Percentiles rank a stretch among this genome's conserved stretches.
These are phyloP conservation scores for Albugo laibachii DNA, from an alignment of 352 stramenopile species.

Conservation along the genomic window DNA sequence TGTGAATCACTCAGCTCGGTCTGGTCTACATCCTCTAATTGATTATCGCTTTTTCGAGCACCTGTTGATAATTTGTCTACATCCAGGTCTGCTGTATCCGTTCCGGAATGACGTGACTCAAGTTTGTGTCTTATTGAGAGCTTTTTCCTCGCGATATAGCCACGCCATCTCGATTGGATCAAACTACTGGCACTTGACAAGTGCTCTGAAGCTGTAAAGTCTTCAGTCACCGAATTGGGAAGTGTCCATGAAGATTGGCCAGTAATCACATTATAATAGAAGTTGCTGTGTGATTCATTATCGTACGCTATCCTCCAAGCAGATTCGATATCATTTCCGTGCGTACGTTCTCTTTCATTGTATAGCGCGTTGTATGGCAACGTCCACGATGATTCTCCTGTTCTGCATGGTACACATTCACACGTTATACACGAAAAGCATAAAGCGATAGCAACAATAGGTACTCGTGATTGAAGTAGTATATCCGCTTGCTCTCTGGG, in stretches of 20 bases:
- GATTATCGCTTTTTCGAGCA: too few relatives aligned
- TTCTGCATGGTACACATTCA: constrained; percentile 9
- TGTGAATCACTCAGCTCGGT: background rate
- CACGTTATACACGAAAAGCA: background rate
- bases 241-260: constrained; percentile 49
- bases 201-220: background rate
- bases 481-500: constrained; percentile 12
- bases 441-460: background rate
- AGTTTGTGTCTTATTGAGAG: background rate
- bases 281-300: constrained; percentile 34
- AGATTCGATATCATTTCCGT: constrained; percentile 4
- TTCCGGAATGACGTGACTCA: too few relatives aligned
- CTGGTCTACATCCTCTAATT: too few relatives aligned
- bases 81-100: too few relatives aligned
- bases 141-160: background rate
- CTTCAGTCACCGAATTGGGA: constrained; percentile 5
- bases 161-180: constrained; percentile 1
- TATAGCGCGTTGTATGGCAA: constrained; percentile 11
- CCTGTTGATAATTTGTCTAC: too few relatives aligned
- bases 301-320: constrained; percentile 45
- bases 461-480: constrained; percentile 39
- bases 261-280: constrained; percentile 50
- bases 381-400: constrained; percentile 37
- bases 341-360: background rate
- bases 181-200: background rate